Base-by-base conservation (phyloP, 2,329 filamentous ascomycete genomes). In the Calonectria honghensis region DNA sequence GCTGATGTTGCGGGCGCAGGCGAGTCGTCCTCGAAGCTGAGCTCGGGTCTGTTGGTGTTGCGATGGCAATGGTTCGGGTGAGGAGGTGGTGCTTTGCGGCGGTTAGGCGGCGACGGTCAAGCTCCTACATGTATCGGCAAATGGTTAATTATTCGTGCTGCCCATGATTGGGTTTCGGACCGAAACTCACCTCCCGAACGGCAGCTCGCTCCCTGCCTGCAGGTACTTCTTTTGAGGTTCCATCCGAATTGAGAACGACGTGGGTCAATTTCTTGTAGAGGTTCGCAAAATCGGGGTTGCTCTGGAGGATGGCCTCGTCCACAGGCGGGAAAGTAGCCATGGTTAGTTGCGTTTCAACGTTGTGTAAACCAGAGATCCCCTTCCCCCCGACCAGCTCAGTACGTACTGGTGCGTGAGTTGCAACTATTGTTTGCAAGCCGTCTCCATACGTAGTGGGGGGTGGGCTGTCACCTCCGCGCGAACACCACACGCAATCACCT, bases 251-350 rank as follows among this genome's bases (percentile, higher is more conserved):
- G 6, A 93, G 86, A 32, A 92, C 82, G 2, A 85, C 85, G 1
- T 86, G 88, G 9, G 89, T 90, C 59, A 93, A 85, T 16, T 86
- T 89, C 20, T 84, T 86, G 82, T 93, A 91, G 6, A 93, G 86
- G 41, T 86, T 85, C n/a, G 90, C 89, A 78, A 93, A 93, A 29
- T 90, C 87, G 0, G 91, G 91, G 76, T 93, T 93, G 73, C 85
- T 87, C 68, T 87, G 82, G 1, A 93, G 82, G 24, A 93, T 84
- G 0, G 86, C 78, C 11, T 89, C 86, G 27, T 93, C 91, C 11
- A 93, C 83, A 0, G 90, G 91, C 0, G 91, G 91, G 2, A 93
- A 83, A 90, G 93, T 92, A 24, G 82, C 70, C 45, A 72, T 72
- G 24, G 41, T 64, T 63, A 45, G 70, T 31, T 75, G 68, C 39